Conservation (phyloP, 164 flowering plant genomes). For the Liquidambar formosana region DNA sequence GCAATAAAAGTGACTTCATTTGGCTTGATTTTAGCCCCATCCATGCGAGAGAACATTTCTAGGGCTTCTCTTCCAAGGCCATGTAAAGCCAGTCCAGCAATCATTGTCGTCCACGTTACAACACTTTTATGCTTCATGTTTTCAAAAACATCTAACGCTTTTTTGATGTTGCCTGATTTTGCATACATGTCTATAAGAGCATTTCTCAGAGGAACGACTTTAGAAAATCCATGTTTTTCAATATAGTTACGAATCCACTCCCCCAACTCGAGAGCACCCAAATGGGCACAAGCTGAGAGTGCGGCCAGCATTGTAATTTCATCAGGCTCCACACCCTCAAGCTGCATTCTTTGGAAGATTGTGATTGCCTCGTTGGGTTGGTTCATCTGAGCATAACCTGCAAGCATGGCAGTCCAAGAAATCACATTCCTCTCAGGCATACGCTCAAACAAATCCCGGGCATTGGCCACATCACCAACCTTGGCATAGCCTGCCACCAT, state of each 20-base stretch:
- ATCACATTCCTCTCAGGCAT: slow-evolving; percentile 59
- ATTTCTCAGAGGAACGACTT: slow-evolving; percentile 39
- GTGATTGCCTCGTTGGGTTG: slow-evolving; percentile 45
- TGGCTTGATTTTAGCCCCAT: slow-evolving; percentile 41
- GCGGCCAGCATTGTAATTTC: slow-evolving; percentile 59
- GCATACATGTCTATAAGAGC: slow-evolving; percentile 70
- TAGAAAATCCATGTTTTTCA: slow-evolving; percentile 26
- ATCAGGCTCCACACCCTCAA: slow-evolving; percentile 50
- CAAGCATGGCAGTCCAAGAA: slow-evolving; percentile 60
- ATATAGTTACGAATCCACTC: slow-evolving; percentile 54
- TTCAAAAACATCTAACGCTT: slow-evolving; percentile 53
- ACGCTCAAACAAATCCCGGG: slow-evolving; percentile 41
- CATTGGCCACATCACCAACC: slow-evolving; percentile 47
- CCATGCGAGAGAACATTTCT: slow-evolving; percentile 58
- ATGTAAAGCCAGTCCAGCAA: slow-evolving; percentile 60
- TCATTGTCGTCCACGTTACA: slow-evolving; percentile 72
- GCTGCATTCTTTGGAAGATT: slow-evolving; percentile 54
- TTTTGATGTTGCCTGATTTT: slow-evolving; percentile 53
- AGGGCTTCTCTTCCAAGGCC: slow-evolving; percentile 59
- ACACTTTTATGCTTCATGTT: slow-evolving; percentile 44
- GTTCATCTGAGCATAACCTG: slow-evolving; percentile 51
- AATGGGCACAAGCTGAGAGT: slow-evolving; percentile 65
- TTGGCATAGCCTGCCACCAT: slow-evolving; percentile 57
- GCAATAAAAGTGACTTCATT: slow-evolving; percentile 63
- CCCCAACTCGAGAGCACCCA: slow-evolving; percentile 59